Conservation (phyloP, 2,329 filamentous ascomycete genomes). For the Drechslerella stenobrocha region DNA sequence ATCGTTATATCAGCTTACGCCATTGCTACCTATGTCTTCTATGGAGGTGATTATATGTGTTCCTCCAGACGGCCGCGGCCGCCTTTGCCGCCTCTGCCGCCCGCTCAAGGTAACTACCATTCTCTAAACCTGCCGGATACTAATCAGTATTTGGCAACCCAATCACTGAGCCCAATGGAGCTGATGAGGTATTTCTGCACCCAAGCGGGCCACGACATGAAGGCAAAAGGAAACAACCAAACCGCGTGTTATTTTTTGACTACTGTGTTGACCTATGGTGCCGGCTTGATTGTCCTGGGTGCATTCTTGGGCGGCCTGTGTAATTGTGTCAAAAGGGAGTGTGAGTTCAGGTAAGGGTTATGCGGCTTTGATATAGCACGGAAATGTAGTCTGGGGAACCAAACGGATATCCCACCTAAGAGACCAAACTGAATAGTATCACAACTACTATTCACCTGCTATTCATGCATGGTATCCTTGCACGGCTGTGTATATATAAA, state of each 20-base stretch:
- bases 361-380: too few species aligned
- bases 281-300: constrained; percentile 38
- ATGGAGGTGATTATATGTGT: constrained; percentile 6
- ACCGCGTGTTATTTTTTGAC: constrained; percentile 27
- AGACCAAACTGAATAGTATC: too few species aligned
- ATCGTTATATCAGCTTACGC: constrained; percentile 26
- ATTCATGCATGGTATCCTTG: too few species aligned
- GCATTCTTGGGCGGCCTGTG: constrained; percentile 36
- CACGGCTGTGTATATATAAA: too few species aligned
- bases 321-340: constrained; percentile 36
- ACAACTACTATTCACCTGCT: too few species aligned
- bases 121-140: background rate
- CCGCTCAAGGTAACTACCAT: background rate
- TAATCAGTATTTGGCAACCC: background rate
- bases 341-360: constrained; percentile 31
- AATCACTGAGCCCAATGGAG: too few species aligned
- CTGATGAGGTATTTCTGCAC: background rate
- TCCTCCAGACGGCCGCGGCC: background rate
- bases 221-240: constrained; percentile 8
- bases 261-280: constrained; percentile 33
- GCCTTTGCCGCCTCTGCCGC: background rate
- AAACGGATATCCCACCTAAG: too few species aligned
- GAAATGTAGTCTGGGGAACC: too few species aligned
- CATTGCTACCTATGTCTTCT: constrained; percentile 20
- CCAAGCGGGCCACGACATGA: background rate